Base-by-base conservation (phyloP, 768 basidiomycete species). In the Tylopilus subfusipes region DNA sequence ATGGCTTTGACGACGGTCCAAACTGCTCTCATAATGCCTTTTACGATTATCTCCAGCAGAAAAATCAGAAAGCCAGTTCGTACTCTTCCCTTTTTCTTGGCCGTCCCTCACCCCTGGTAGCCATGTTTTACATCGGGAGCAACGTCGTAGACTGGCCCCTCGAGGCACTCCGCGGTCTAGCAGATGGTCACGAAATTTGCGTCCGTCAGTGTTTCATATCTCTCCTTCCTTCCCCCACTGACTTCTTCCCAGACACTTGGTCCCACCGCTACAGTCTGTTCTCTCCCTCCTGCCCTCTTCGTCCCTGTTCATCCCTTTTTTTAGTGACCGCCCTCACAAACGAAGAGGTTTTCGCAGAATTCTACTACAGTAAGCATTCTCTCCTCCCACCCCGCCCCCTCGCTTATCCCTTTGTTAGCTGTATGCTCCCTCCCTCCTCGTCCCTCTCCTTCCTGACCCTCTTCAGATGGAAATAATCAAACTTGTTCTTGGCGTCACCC, bases 281-380 rank as follows among this genome's bases (percentile, higher is more conserved):
- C 8, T 45, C 11, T 6, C 21, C 21, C 1, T 39, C 9, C 13
- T 21, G 0, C 1, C 18, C 5, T 1, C 47, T 0, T 24, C 7
- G 12, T 12, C 1, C n/a, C 21, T 34, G 18, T 45, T 58, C 24
- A 52, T 34, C 30, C 44, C n/a, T 29, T 14, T 12, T 6, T 47
- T 2, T 52, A 83, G 82, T 79, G 81, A 86, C 86, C 0, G 63
- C 81, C 2, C 73, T 86, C 39, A 69, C 76, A 10, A 90, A 83
- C 63, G 73, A 81, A 59, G 72, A 85, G 56, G 85, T 82, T 5
- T 88, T 90, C 53, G 88, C 88, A 4, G 89, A 92, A 68, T 74
- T 93, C 18, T 90, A 85, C 55, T 93, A 89, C 70, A 83, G 82
- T 80, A 58, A 33, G 81, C 68, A 11, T 50, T 5, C 6, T 5